These are phyloP conservation scores for Magnolia officinalis DNA, from an alignment of 164 flowering plant species.

Conservation along the genomic window DNA sequence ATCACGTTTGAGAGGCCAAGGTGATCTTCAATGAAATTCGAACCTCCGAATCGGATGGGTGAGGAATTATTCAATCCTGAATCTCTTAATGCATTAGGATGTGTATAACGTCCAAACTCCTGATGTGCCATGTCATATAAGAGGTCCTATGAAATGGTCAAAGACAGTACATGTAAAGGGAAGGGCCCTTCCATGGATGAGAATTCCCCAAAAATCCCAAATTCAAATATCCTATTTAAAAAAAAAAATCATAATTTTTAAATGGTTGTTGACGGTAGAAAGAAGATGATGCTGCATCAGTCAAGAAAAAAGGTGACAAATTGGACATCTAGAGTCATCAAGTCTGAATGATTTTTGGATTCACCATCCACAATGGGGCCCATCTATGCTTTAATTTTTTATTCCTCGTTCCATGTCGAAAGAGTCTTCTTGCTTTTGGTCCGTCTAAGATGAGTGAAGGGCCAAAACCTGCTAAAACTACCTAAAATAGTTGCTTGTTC, in stretches of 20 bases:
- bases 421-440: too few species aligned
- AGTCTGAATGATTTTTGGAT: background rate
- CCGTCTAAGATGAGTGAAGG: too few species aligned
- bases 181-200: background rate
- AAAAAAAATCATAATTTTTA: too few species aligned
- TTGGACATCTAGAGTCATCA: background rate
- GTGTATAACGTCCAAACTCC: background rate
- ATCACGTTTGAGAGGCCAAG: constrained; percentile 60
- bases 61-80: too few species aligned
- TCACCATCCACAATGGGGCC: too few species aligned
- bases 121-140: background rate
- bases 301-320: background rate
- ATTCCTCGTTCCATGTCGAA: too few species aligned
- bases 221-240: background rate
- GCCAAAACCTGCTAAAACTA: too few species aligned
- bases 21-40: constrained; percentile 29
- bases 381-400: too few species aligned
- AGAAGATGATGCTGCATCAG: too few species aligned
- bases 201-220: background rate
- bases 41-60: background rate
- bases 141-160: background rate
- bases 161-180: background rate
- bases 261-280: too few species aligned
- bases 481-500: too few species aligned
- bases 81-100: background rate